Conservation (phyloP, 2,329 filamentous ascomycete species). For the Thyridium curvatum region DNA sequence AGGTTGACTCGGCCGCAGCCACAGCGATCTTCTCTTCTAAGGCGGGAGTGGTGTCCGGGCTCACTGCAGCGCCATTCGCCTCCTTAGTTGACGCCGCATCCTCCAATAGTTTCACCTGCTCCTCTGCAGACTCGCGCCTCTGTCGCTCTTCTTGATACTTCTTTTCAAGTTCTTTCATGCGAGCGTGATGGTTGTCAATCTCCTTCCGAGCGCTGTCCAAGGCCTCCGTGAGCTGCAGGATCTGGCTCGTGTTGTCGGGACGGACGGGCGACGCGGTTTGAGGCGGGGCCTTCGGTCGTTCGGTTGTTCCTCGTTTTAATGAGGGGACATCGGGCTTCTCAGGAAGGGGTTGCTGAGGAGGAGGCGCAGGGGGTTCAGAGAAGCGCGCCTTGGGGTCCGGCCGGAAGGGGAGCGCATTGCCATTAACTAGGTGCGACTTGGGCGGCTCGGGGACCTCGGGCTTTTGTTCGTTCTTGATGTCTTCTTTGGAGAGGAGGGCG, state of each 20-base stretch:
- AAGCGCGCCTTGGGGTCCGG: constrained; percentile 77
- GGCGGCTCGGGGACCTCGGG: constrained; percentile 38
- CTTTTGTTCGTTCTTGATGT: constrained; percentile 51
- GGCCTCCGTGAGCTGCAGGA: constrained; percentile 78
- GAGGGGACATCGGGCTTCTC: constrained; percentile 82
- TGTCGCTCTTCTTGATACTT: constrained; percentile 72
- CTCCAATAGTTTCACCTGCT: constrained; percentile 65
- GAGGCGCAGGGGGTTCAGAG: constrained; percentile 87
- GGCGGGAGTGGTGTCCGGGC: constrained; percentile 10
- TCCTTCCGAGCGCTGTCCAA: constrained; percentile 80
- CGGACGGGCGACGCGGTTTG: constrained; percentile 52
- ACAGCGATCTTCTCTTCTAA: constrained; percentile 29
- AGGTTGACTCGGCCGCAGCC: constrained; percentile 14
- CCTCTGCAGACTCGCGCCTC: constrained; percentile 79
- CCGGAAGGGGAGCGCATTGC: constrained; percentile 50
- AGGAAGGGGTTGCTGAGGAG: constrained; percentile 85
- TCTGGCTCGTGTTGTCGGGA: constrained; percentile 61
- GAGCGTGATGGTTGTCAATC: constrained; percentile 72
- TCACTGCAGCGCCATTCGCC: constrained; percentile 29
- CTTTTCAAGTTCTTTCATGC: constrained; percentile 75
- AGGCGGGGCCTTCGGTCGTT: constrained; percentile 57
- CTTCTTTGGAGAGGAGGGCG: constrained; percentile 68
- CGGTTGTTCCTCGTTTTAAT: constrained; percentile 69
- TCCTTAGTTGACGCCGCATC: constrained; percentile 37
- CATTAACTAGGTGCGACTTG: constrained; percentile 44